Evolutionary conservation across 2,329 filamentous ascomycete species (phyloP), one percentile per base, ranked within the genome.

Genomic region (Alternaria longipes): DNA sequence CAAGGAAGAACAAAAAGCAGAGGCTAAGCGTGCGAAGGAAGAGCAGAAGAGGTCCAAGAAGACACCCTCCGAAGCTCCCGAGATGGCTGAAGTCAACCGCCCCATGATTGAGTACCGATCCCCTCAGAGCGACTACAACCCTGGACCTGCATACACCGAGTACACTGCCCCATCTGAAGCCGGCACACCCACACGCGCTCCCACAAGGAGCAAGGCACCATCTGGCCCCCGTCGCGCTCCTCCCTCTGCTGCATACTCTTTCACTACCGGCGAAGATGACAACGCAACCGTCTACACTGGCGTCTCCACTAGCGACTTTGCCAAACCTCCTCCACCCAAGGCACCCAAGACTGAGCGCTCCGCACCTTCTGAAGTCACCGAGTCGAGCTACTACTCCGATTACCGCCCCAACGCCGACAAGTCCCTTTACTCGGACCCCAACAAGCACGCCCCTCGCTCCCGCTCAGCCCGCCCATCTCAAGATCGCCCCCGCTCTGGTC

Each of bases 181-280:
- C 11, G 59, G 57, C 6, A 54, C 54, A 32, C 59, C 62, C n/a
- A 66, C 67, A 20, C 69, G 59, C 16, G 60, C 58, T 40, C 65
- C 64, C 11, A 62, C 60, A 54, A 68, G 59, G 54, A 58, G 40
- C 47, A 71, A 72, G 44, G 62, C 54, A 6, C 59, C 60, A 14
- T 51, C 60, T 1, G 64, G 64, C n/a, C 64, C 68, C 40, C 76
- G 73, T 41, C 78, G 77, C 51, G 71, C 74, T 44, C 71, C 74
- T 54, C 78, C 78, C 2, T 78, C 76, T 2, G 74, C 72, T 12
- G 77, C 78, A 8, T 85, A 84, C 72, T 84, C 83, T 5, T 85
- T 85, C 72, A 81, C 78, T 28, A 79, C 81, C 11, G 83, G 83
- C 47, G 82, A 81, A 56, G 84, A 84, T 30, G 76, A 79, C 65